Evolutionary conservation across 2,329 filamentous ascomycete genomes (phyloP), one percentile per base, ranked within the genome.

Genomic region (Penicillium palitans): DNA sequence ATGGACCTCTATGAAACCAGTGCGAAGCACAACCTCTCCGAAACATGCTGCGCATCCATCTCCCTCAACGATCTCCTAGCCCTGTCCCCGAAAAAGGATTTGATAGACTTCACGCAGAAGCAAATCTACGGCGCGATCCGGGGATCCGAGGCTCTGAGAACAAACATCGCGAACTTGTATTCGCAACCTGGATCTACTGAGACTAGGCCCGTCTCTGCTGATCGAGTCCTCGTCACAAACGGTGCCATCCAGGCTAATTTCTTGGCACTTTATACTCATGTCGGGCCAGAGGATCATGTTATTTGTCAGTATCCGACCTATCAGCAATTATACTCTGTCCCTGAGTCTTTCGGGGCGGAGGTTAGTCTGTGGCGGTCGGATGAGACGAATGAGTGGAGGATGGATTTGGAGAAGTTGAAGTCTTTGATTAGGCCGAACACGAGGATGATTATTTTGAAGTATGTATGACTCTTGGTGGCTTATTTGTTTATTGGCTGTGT

Each of bases 211-310:
- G 70, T 84, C 17, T 72, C 80, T 24, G 75, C 70, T 0, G 84
- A 91, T 19, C 85, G 89, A 65, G 82, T 96, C 41, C 74, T 96
- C 53, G 87, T 93, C 58, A 91, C 90, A 0, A 85, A 88, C 31
- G 92, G 92, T 10, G 91, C 90, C 15, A 96, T 96, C 51, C 82
- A 85, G 6, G 91, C 91, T n/a, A 96, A 96, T 70, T 90, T 91
- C 66, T 77, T 95, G n/a, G 78, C 87, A 2, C 82, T 95, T 8
- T 93, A 93, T 72, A 81, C 87, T 1, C 79, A 95, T 7, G 71
- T 95, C 2, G 84, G 85, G 0, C 84, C 86, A 0, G 89, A 87
- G 0, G 90, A 96, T 70, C 91, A 96, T 80, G 89, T 93, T 47
- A 83, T 96, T 58, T 95, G 90, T 68, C 89, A 95, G 58, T 90